Evolutionary conservation across 2,329 filamentous ascomycete species (phyloP), one percentile per base, ranked within the genome.

Genomic region (Colletotrichum sp.): DNA sequence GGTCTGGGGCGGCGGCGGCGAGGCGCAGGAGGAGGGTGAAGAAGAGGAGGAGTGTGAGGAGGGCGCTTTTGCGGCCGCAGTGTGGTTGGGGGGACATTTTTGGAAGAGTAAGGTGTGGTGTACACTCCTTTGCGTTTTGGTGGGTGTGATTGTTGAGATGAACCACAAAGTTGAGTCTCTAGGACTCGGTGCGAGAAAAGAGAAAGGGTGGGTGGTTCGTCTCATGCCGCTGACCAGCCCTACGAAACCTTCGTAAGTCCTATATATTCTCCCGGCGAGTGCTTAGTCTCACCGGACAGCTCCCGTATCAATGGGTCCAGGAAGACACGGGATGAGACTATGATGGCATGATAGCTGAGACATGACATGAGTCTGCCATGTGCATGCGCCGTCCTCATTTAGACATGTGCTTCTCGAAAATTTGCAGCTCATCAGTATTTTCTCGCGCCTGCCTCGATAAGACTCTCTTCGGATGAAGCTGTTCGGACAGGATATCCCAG

Each of bases 11-110:
- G 24, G 73, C 65, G 5, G 18, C 28, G 69, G 66, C 34, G 71
- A 62, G 77, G 79, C 76, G 71, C 44, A 32, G 68, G 62, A 69
- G 63, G 62, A 75, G 6, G 8, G 28, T n/a, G 8, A 65, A 36
- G 26, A 68, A 34, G n/a, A 55, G 28, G 28, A 76, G 49, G 4
- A 78, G 28, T 18, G 16, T 39, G 2, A 55, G 32, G 32, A 71
- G 12, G 32, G 28, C 15, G 34, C 69, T 57, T 66, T 69, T 69
- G 39, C 64, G 63, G 15, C 57, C 49, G 44, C 49, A 65, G 16
- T 21, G 26, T 24, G 44, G 21, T 21, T 44, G 62, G 10, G 36
- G 18, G 4, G 44, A 57, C 73, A 76, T 76, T 21, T 24, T 26
- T 28, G 28, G 28, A 28, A 28, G 28, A 28, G 28, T 28, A 28